phyloP scores from a whole-genome alignment of 306 rosid species.

The Dalbergia cochinchinensis region DNA sequence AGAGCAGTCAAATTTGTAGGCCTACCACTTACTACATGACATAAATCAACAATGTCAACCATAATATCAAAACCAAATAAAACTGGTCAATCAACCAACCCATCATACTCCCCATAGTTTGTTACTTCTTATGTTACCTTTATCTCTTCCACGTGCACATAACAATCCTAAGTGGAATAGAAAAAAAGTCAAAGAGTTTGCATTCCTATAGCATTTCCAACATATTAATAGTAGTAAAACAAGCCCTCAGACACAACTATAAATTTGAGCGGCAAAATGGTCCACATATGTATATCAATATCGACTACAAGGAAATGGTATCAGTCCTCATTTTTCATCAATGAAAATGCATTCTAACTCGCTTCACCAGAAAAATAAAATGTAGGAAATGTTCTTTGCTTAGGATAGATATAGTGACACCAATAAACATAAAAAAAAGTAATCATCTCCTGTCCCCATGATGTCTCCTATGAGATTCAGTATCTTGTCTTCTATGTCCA shows the following conservation, averaged over 20 bases:
- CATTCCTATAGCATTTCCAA: background rate
- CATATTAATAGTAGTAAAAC: conserved; percentile 37
- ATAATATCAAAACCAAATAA: no score
- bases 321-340: background rate
- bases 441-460: conserved; percentile 53
- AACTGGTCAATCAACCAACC: no score
- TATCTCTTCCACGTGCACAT: no score
- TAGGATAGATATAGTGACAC: conserved; percentile 22
- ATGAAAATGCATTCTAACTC: background rate
- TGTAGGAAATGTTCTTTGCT: background rate
- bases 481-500: conserved; percentile 56
- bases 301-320: background rate
- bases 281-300: no score
- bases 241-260: background rate
- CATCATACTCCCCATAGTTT: no score
- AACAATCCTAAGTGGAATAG: no score
- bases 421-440: background rate
- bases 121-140: no score
- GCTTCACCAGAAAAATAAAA: conserved; percentile 6
- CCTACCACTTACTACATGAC: no score
- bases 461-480: conserved; percentile 51
- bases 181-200: no score
- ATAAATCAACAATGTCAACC: no score
- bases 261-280: background rate
- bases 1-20: no score